A percentile compares a stretch with the other conserved stretches of the same genome.
Evolutionary conservation across 2,329 filamentous ascomycete genomes (phyloP).

Genomic region (Colletotrichum sp.): DNA sequence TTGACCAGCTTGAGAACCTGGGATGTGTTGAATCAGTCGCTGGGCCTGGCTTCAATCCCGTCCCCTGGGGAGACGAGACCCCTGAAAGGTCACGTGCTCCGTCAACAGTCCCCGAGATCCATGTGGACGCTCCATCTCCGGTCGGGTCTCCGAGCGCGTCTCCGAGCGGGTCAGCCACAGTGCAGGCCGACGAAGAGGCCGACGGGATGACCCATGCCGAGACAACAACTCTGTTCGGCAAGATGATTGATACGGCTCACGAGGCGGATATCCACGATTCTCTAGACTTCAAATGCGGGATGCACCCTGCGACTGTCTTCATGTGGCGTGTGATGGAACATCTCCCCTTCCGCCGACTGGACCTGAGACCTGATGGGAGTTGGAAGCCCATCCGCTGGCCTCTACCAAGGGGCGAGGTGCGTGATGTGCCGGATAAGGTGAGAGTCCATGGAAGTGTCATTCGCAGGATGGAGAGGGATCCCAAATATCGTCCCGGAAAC

Average conservation of each 20-base stretch:
- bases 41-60: not conserved
- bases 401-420: constrained; percentile 75
- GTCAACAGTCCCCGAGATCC: constrained; percentile 34
- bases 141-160: constrained; percentile 6
- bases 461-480: constrained; percentile 68
- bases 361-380: constrained; percentile 71
- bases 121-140: constrained; percentile 25
- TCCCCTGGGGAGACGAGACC: not conserved
- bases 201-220: not conserved
- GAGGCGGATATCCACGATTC: constrained; percentile 71
- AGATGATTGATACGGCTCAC: constrained; percentile 63
- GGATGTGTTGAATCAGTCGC: constrained; percentile 55
- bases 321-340: constrained; percentile 84
- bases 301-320: constrained; percentile 59
- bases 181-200: not conserved
- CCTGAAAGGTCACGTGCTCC: not conserved
- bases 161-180: not conserved
- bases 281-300: constrained; percentile 66
- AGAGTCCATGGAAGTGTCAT: constrained; percentile 78
- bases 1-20: constrained; percentile 69
- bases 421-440: constrained; percentile 75
- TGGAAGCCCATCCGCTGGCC: constrained; percentile 87
- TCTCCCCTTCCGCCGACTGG: constrained; percentile 81
- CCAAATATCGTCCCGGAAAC: constrained; percentile 76
- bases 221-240: constrained; percentile 48